These are phyloP conservation scores for Pinus albicaulis DNA, from an alignment of 75 land plant genomes.

Conservation along the genomic window DNA sequence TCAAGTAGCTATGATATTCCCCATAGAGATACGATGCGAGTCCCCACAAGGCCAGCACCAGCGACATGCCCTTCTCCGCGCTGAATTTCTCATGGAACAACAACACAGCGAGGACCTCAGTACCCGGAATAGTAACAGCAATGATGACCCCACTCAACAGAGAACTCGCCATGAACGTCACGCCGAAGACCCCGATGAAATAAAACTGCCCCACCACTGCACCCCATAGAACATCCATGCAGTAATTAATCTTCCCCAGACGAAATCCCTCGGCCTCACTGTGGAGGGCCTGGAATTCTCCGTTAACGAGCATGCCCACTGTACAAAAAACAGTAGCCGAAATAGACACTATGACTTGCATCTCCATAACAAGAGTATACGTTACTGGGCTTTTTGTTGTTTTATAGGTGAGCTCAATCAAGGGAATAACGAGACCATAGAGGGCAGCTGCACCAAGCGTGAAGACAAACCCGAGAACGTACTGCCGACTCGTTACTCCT, in stretches of 20 bases:
- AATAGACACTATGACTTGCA: constrained; percentile 13
- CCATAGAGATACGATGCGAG: constrained; percentile 17
- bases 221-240: constrained; percentile 1
- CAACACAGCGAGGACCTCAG: constrained; percentile 15
- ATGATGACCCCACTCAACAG: constrained; percentile 12
- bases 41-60: constrained; percentile 23
- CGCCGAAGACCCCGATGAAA: constrained; percentile 13
- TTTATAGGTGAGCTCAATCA: constrained; percentile 21
- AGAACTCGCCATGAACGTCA: constrained; percentile 17
- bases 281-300: constrained; percentile 14
- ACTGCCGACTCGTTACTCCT: constrained; percentile 10
- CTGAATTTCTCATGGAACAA: constrained; percentile 25
- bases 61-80: constrained; percentile 18
- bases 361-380: constrained; percentile 13
- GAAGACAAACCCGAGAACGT: constrained; percentile 14
- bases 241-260: constrained; percentile 17
- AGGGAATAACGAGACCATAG: constrained; percentile 16
- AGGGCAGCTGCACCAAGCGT: constrained; percentile 25
- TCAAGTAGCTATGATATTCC: not conserved
- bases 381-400: not conserved
- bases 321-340: constrained; percentile 17
- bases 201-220: constrained; percentile 17
- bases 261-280: constrained; percentile 14
- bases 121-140: constrained; percentile 15
- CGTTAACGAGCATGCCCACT: constrained; percentile 19